Conservation (phyloP, 2,329 filamentous ascomycete species). For the Kalaharituber pfeilii region DNA sequence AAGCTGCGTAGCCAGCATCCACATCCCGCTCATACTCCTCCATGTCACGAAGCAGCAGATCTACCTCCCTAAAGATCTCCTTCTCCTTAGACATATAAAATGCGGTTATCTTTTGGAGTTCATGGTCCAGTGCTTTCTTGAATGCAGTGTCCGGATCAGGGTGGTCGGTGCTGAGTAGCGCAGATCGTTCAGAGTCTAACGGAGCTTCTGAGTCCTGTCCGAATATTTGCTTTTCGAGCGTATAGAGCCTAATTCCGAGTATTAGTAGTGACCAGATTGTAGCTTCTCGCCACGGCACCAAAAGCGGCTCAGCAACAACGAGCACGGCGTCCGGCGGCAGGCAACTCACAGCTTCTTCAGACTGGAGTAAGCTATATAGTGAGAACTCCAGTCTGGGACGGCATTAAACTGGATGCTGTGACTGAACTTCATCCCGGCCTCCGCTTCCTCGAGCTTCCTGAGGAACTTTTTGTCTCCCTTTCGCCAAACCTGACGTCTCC, state of each 20-base stretch:
- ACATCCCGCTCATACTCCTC: slow-evolving; percentile 45
- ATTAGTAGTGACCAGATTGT: no score
- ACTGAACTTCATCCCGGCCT: slow-evolving; percentile 93
- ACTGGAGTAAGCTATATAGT: slow-evolving; percentile 97
- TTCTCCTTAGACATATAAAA: slow-evolving; percentile 83
- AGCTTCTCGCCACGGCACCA: no score
- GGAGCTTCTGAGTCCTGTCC: slow-evolving; percentile 30
- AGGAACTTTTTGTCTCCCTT: slow-evolving; percentile 28
- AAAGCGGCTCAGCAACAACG: neutral
- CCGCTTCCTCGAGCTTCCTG: slow-evolving; percentile 50
- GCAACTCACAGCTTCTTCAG: slow-evolving; percentile 79
- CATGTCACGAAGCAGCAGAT: slow-evolving; percentile 58
- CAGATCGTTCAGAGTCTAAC: slow-evolving; percentile 60
- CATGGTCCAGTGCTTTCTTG: slow-evolving; percentile 60
- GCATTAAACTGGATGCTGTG: slow-evolving; percentile 99
- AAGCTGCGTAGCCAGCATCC: slow-evolving; percentile 20
- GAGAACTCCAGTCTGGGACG: slow-evolving; percentile 96
- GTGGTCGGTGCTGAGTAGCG: slow-evolving; percentile 50
- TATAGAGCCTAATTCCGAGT: slow-evolving; percentile 84
- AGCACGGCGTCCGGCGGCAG: neutral
- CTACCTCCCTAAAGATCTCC: slow-evolving; percentile 68
- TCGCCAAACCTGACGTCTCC: slow-evolving; percentile 7
- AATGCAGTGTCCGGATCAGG: slow-evolving; percentile 68
- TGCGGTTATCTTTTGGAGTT: slow-evolving; percentile 82
- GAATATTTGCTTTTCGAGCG: slow-evolving; percentile 62